Evolutionary conservation across 192 early-diverging fungal genomes (phyloP).

Genomic region (Podila clonocystis): DNA sequence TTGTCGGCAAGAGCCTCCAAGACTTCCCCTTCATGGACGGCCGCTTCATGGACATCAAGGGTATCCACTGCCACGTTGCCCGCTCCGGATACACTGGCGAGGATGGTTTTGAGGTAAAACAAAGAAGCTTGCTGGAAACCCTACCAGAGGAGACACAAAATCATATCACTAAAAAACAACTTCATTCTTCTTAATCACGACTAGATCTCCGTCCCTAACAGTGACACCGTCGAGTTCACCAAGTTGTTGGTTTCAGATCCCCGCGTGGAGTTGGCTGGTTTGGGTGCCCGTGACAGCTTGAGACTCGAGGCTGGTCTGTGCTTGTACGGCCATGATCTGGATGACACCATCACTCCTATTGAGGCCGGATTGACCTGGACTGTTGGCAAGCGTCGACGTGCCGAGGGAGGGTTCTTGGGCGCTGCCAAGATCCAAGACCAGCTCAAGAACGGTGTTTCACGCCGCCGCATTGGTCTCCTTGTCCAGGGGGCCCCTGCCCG

Average conservation of each 20-base stretch:
- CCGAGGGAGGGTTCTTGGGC: conserved; percentile 93
- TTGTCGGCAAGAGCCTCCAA: conserved; percentile 67
- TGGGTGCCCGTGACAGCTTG: conserved; percentile 95
- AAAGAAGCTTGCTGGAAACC: not conserved
- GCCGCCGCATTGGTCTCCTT: conserved; percentile 89
- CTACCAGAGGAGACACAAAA: not conserved
- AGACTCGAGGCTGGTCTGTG: conserved; percentile 97
- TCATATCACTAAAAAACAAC: not conserved
- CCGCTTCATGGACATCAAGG: conserved; percentile 74
- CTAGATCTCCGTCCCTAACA: conserved; percentile 86
- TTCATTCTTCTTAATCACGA: conserved; percentile 5
- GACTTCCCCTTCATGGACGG: conserved; percentile 94
- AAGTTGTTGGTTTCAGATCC: conserved; percentile 73
- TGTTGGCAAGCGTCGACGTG: conserved; percentile 88
- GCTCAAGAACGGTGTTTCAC: conserved; percentile 80
- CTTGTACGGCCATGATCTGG: conserved; percentile 95
- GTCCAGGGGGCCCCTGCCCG: conserved; percentile 96
- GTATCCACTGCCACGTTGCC: conserved; percentile 86
- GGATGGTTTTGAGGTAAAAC: conserved; percentile 92
- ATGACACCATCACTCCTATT: conserved; percentile 91
- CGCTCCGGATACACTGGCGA: conserved; percentile 99
- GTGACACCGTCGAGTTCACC: conserved; percentile 73
- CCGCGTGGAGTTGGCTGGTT: conserved; percentile 90
- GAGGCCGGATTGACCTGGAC: conserved; percentile 97
- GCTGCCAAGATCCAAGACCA: conserved; percentile 86